A percentile compares a stretch with the other conserved stretches of the same genome.
These are phyloP conservation scores for Stachybotrys chlorohalonatus DNA, from an alignment of 2,329 filamentous ascomycete genomes.

Conservation along the genomic window DNA sequence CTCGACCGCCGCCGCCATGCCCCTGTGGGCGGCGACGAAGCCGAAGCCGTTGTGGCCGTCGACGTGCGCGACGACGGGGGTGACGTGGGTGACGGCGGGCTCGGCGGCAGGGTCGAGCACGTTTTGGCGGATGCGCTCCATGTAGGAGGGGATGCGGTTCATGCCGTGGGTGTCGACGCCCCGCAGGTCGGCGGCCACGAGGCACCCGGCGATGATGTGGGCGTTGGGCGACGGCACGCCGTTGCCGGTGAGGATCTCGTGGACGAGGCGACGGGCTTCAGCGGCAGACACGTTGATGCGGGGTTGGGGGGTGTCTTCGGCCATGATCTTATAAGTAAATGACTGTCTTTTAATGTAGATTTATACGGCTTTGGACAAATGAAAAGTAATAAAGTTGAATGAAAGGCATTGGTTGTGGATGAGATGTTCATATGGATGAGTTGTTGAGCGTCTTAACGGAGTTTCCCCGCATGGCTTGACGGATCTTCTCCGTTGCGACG, in stretches of 20 bases:
- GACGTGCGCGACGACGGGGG: constrained; percentile 62
- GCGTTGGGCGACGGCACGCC: constrained; percentile 52
- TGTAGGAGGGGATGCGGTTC: constrained; percentile 70
- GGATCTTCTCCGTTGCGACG: too few relatives aligned
- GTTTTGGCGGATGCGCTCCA: constrained; percentile 61
- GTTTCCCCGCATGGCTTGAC: too few relatives aligned
- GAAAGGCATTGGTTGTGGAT: too few relatives aligned
- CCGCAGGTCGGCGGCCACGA: constrained; percentile 66
- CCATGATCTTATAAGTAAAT: neutral
- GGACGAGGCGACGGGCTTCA: constrained; percentile 37
- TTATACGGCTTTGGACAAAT: too few relatives aligned
- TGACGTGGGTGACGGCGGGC: constrained; percentile 51
- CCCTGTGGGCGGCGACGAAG: constrained; percentile 58
- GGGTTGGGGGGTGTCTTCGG: neutral
- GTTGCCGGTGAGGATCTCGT: constrained; percentile 49
- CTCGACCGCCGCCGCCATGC: constrained; percentile 58
- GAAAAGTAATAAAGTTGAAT: too few relatives aligned
- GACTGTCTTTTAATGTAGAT: too few relatives aligned
- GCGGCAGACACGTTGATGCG: constrained; percentile 24
- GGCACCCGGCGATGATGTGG: constrained; percentile 52
- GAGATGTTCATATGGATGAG: too few relatives aligned
- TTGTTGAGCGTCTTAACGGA: too few relatives aligned
- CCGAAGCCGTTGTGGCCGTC: constrained; percentile 66
- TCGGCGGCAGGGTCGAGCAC: constrained; percentile 53
- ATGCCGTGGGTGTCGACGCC: constrained; percentile 72